These are phyloP conservation scores for Thelonectria rubi DNA, from an alignment of 2,329 filamentous ascomycete genomes.

Conservation along the genomic window DNA sequence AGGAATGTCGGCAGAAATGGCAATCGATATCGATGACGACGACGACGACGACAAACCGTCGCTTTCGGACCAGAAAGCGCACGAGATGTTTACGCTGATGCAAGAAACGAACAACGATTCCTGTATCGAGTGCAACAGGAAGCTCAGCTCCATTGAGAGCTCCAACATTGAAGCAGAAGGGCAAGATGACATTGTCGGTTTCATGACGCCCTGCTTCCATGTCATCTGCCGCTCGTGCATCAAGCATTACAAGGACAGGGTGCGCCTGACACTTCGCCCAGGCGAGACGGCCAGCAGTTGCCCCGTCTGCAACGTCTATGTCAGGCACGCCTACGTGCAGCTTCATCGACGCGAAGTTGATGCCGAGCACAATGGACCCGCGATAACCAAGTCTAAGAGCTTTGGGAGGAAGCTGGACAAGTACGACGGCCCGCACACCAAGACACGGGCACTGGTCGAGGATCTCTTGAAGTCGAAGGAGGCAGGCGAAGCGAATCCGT, in stretches of 20 bases:
- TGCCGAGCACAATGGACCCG: slow-evolving; percentile 64
- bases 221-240: slow-evolving; percentile 82
- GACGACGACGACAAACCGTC: slow-evolving; percentile 67
- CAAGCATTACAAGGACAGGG: slow-evolving; percentile 63
- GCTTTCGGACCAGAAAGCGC: slow-evolving; percentile 76
- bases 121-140: slow-evolving; percentile 75
- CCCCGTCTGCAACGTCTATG: slow-evolving; percentile 71
- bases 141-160: slow-evolving; percentile 64
- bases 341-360: slow-evolving; percentile 71
- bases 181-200: slow-evolving; percentile 73
- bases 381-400: slow-evolving; percentile 46
- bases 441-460: slow-evolving; percentile 84
- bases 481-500: slow-evolving; percentile 67
- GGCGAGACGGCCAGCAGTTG: slow-evolving; percentile 64
- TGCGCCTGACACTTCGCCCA: slow-evolving; percentile 51
- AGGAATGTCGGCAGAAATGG: slow-evolving; percentile 82
- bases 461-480: slow-evolving; percentile 73
- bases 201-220: slow-evolving; percentile 89
- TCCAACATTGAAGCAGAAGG: slow-evolving; percentile 67
- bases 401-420: slow-evolving; percentile 67
- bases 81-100: slow-evolving; percentile 86
- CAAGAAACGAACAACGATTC: slow-evolving; percentile 80
- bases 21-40: slow-evolving; percentile 89
- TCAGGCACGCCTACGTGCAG: slow-evolving; percentile 71
- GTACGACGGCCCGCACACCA: slow-evolving; percentile 90